These are phyloP conservation scores for Murraya koenigii DNA, from an alignment of 345 rosid genomes.

Conservation along the genomic window DNA sequence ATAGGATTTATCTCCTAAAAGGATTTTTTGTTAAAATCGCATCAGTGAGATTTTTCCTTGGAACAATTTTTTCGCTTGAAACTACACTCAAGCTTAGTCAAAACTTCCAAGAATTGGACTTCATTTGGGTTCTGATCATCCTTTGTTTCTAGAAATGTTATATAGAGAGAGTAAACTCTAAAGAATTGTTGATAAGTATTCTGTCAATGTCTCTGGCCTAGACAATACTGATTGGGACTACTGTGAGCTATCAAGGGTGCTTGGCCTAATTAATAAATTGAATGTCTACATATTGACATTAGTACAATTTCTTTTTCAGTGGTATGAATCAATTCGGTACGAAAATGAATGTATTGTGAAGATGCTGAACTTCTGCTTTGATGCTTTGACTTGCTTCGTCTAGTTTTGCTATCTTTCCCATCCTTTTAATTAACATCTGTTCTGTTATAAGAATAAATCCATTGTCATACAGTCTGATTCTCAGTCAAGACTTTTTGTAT, in stretches of 20 bases:
- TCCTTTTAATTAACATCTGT: slow-evolving; percentile 1
- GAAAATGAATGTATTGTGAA: neutral
- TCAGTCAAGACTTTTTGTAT: slow-evolving; percentile 15
- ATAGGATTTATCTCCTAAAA: neutral
- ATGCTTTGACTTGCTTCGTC: slow-evolving; percentile 3
- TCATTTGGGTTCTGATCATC: neutral
- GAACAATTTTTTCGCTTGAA: neutral
- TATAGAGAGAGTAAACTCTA: neutral
- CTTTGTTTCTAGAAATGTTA: neutral
- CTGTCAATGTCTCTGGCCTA: neutral
- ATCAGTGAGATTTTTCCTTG: neutral
- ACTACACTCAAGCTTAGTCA: neutral
- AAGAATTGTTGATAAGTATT: neutral
- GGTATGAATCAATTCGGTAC: neutral
- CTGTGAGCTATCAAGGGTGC: neutral
- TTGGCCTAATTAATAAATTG: neutral
- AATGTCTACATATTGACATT: neutral
- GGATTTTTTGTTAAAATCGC: neutral
- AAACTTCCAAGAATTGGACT: neutral
- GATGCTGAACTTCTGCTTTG: neutral
- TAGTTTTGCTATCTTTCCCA: slow-evolving; percentile 1
- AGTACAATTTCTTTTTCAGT: neutral
- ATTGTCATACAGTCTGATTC: slow-evolving; percentile 2
- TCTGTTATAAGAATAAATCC: neutral
- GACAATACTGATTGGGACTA: neutral